Percentiles rank a stretch among this genome's conserved stretches.
phyloP scores from a whole-genome alignment of 164 flowering plant genomes.

The Euptelea pleiosperma region DNA sequence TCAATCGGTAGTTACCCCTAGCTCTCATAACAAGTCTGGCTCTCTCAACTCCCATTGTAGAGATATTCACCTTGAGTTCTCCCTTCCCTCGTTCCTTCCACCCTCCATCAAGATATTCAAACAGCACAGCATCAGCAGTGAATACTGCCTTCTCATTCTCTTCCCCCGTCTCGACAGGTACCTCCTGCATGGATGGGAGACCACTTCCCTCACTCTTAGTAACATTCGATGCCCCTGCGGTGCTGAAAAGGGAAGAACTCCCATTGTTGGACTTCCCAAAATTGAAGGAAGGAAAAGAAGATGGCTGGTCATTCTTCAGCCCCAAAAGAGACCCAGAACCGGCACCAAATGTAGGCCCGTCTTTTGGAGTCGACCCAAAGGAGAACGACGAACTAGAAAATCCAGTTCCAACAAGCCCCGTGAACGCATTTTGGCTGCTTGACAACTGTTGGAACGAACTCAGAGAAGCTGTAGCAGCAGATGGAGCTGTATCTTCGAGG shows the following conservation, averaged over 20 bases:
- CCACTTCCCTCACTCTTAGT: slow-evolving; percentile 47
- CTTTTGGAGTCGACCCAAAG: slow-evolving; percentile 62
- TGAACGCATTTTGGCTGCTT: slow-evolving; percentile 84
- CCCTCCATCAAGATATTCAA: slow-evolving; percentile 68
- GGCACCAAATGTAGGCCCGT: slow-evolving; percentile 40
- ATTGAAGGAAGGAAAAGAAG: slow-evolving; percentile 35
- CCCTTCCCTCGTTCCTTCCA: slow-evolving; percentile 99
- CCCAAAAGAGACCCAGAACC: slow-evolving; percentile 45
- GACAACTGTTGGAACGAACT: slow-evolving; percentile 85
- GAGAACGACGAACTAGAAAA: slow-evolving; percentile 71
- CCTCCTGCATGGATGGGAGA: slow-evolving; percentile 60
- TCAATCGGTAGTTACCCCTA: slow-evolving; percentile 71
- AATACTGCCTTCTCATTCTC: slow-evolving; percentile 80
- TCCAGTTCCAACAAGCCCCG: slow-evolving; percentile 85
- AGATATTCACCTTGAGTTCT: slow-evolving; percentile 76
- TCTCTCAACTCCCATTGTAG: slow-evolving; percentile 44
- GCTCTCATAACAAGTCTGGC: slow-evolving; percentile 86
- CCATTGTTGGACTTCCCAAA: slow-evolving; percentile 60
- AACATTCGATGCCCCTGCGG: slow-evolving; percentile 35
- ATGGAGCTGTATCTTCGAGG: slow-evolving; percentile 23
- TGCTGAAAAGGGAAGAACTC: slow-evolving; percentile 55
- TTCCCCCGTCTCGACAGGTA: slow-evolving; percentile 86
- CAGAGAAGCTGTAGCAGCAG: slow-evolving; percentile 35
- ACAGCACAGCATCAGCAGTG: slow-evolving; percentile 73
- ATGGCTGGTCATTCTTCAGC: slow-evolving; percentile 34